Percentiles rank a stretch among this genome's conserved stretches.
Evolutionary conservation across 139 green algal species (phyloP).

Genomic region (Haematococcus lacustris): DNA sequence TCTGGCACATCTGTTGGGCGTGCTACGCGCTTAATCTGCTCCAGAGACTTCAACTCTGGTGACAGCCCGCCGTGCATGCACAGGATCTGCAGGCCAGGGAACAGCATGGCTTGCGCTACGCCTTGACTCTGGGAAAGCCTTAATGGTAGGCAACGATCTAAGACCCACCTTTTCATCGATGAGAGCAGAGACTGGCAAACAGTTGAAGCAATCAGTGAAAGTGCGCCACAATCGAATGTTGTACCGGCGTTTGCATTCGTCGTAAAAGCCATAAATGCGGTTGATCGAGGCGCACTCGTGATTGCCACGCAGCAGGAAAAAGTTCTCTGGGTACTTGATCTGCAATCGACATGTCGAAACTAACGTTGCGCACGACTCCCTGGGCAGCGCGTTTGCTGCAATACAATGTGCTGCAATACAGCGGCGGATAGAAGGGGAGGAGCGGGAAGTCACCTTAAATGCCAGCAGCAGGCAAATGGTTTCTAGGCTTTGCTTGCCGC

Average conservation of each 20-base stretch:
- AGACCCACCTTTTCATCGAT: constrained; percentile 92
- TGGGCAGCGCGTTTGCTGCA: no score
- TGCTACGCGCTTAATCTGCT: constrained; percentile 97
- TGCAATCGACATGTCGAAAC: no score
- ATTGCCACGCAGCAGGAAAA: constrained; percentile 97
- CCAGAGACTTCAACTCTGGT: constrained; percentile 93
- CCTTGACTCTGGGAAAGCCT: no score
- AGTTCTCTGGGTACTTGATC: constrained; percentile 99
- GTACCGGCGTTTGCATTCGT: constrained; percentile 99
- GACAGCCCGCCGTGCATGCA: constrained; percentile 99
- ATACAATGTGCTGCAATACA: no score
- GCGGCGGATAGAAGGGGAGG: no score
- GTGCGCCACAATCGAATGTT: constrained; percentile 98
- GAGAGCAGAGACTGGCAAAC: constrained; percentile 91
- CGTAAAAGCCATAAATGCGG: constrained; percentile 99
- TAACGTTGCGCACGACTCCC: no score
- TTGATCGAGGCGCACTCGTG: constrained; percentile 90
- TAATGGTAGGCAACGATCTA: background rate
- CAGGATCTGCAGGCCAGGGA: constrained; percentile 71
- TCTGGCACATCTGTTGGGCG: constrained; percentile 96
- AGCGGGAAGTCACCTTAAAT: constrained; percentile 97
- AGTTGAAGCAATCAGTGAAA: constrained; percentile 99
- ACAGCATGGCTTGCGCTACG: constrained; percentile 19
- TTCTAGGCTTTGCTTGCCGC: constrained; percentile 97
- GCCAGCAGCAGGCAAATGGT: constrained; percentile 97